Evolutionary conservation across 441 rosid species (phyloP), one percentile per base, ranked within the genome.

Genomic region (Erodium trifolium): DNA sequence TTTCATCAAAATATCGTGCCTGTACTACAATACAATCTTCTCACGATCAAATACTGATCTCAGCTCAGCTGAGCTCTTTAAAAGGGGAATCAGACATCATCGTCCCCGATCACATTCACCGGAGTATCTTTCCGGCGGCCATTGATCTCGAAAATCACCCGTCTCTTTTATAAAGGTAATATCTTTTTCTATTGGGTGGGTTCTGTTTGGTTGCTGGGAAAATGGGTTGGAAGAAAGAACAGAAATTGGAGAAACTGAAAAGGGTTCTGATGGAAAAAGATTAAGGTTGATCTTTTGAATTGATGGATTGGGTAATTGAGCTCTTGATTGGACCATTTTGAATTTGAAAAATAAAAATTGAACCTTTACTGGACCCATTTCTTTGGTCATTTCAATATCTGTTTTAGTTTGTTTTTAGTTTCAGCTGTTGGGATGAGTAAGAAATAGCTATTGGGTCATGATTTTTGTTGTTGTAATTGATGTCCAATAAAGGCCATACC

Each of bases 191-290:
- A 19, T 59, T 59, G n/a, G 29, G 63, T 57, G 18, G 7, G 63
- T 59, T 59, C 31, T 59, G 63, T 59, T 59, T 59, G 63, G 63
- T 57, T 59, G 63, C 11, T 19, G 13, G 13, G 63, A 59, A 59
- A 18, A 53, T 53, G 17, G 16, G 6, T 14, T 4, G 60, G 6
- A 39, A 39, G 45, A n/a, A 53, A 53, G 19, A 53, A 53, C 60
- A 53, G 60, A 53, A 5, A 53, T 53, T 53, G 19, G 13, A 53
- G 60, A 17, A 53, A 53, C 37, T 6, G 6, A 53, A 16, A 16
- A 23, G 18, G 60, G 9, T 14, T 14, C 60, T 16, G 6, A 10
- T 51, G 18, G 14, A 51, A 9, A 53, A 2, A 39, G 60, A 16
- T 53, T 53, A 16, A 53, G 60, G 18, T 53, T 4, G 60, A 10